Conservation (phyloP, 208 protist species). For the Acanthamoeba sp. region DNA sequence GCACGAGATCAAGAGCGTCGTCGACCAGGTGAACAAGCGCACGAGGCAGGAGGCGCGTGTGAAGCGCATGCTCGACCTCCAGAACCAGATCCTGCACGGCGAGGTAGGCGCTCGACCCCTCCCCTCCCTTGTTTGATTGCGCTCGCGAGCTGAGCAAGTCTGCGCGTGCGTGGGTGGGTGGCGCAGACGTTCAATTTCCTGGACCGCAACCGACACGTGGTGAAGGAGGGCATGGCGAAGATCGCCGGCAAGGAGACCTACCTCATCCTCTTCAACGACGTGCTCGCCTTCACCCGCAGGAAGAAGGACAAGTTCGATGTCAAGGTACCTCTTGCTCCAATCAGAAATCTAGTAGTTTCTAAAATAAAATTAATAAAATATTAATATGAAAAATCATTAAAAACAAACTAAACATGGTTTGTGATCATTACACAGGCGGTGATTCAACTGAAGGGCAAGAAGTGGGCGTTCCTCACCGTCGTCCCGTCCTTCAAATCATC, state of each 20-base stretch:
- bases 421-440: background rate
- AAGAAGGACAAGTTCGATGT: slow-evolving; percentile 63
- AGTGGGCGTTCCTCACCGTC: slow-evolving; percentile 33
- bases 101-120: background rate
- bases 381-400: too few species aligned
- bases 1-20: slow-evolving; percentile 59
- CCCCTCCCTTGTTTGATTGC: background rate
- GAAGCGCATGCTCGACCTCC: slow-evolving; percentile 70
- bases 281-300: slow-evolving; percentile 19
- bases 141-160: too few species aligned
- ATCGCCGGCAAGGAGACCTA: slow-evolving; percentile 18
- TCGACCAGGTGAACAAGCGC: slow-evolving; percentile 73
- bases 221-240: slow-evolving; percentile 22
- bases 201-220: slow-evolving; percentile 43
- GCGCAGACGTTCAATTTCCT: slow-evolving; percentile 37
- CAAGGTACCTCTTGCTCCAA: slow-evolving; percentile 8
- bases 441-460: slow-evolving; percentile 24
- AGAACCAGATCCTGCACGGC: slow-evolving; percentile 41
- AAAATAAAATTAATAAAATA: too few species aligned
- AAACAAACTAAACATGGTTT: too few species aligned
- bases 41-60: slow-evolving; percentile 27
- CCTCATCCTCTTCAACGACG: slow-evolving; percentile 54
- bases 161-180: too few species aligned
- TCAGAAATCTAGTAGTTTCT: background rate
- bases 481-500: slow-evolving; percentile 12